A percentile compares a stretch with the other conserved stretches of the same genome.
Evolutionary conservation across 129 eudicot species (phyloP).

Genomic region (Flaveria ramosissima): DNA sequence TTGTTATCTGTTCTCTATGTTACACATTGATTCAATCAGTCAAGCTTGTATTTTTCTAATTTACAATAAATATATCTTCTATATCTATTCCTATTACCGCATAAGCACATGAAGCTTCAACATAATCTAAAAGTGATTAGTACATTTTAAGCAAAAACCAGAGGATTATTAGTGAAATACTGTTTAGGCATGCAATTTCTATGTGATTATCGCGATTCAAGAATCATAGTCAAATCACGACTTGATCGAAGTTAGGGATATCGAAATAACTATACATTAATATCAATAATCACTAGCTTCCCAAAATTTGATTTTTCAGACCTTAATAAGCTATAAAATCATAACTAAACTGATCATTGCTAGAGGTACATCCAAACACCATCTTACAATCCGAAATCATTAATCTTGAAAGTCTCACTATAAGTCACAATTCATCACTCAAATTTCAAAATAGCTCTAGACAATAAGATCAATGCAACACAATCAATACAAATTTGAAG

Average conservation of each 20-base stretch:
- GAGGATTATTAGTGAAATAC: neutral
- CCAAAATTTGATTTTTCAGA: conserved; percentile 1
- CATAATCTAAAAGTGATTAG: neutral
- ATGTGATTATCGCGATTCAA: neutral
- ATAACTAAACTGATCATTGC: neutral
- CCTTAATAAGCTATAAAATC: conserved; percentile 8
- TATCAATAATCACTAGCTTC: neutral
- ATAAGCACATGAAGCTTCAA: conserved; percentile 1
- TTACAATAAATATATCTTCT: neutral
- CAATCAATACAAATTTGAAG: neutral
- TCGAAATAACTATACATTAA: neutral
- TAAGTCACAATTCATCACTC: neutral
- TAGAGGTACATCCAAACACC: neutral
- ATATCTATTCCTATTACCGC: neutral
- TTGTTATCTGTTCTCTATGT: neutral
- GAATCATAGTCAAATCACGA: neutral
- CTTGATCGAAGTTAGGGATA: neutral
- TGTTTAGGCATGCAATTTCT: neutral
- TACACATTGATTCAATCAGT: neutral
- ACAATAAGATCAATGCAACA: conserved; percentile 1
- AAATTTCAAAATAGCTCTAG: neutral
- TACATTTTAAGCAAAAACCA: neutral
- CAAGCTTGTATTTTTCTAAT: neutral
- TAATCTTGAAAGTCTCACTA: neutral
- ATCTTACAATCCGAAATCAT: neutral